Evolutionary conservation across 2,329 filamentous ascomycete genomes (phyloP), one percentile per base, ranked within the genome.

Genomic region (Intubia oerlemansii): DNA sequence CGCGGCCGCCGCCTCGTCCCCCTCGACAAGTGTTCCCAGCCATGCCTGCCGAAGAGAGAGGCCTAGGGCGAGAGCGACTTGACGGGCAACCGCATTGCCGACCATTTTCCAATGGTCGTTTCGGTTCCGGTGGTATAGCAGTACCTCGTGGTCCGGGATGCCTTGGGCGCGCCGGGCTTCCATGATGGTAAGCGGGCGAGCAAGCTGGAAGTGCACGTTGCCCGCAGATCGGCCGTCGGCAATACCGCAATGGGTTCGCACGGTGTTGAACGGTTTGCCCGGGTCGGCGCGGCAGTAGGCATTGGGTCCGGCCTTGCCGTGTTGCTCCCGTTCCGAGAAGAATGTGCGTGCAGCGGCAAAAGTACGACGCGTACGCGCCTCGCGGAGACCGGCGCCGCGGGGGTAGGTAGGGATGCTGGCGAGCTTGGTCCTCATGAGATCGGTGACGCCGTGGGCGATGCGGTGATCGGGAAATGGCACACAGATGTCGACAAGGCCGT

Each of bases 21-120:
- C 25, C 22, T 50, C 48, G 15, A 42, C 42, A 12, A 56, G 35
- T 3, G 48, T 47, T 0, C 50, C 53, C 5, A 49, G 39, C 49
- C 51, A 68, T 0, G 72, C 72, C 35, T 72, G 59, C 7, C 71
- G 54, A 10, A 82, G 49, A 8, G 58, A 53, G 5, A 77, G 41
- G 0, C 79, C 79, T 2, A 82, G 44, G 0, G 67, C 66, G 12
- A 81, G 46, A 0, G 76, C 65, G 1, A 79, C 62, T 15, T 66
- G 62, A 7, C 77, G 54, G 3, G 77, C 66, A 0, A 90, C 79
- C 17, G 71, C 78, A 44, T 90, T 90, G 0, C 80, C 80, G 0
- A 84, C 55, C 13, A 79, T 65, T 31, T 58, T 62, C 51, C 64
- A 70, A 41, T 79, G 71, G 2, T 68, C 51, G 0, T 21, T 8